A percentile compares a stretch with the other conserved stretches of the same genome.
Evolutionary conservation across 352 stramenopile genomes (phyloP).

Genomic region (Stramenopiles sp.): DNA sequence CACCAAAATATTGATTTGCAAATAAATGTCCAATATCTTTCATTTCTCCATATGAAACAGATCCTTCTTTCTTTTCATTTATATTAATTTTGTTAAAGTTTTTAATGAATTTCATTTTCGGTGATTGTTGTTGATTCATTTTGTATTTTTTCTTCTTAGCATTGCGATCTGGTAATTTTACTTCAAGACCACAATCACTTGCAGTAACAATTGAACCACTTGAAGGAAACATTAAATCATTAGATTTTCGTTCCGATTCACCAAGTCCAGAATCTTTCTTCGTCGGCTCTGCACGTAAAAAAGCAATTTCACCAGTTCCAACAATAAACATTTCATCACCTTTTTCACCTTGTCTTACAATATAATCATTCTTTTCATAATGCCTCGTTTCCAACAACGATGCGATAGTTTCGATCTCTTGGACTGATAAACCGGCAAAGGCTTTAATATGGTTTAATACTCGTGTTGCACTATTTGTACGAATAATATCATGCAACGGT

Average conservation of each 20-base stretch:
- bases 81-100: too few species aligned
- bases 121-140: not conserved
- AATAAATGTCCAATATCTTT: not conserved
- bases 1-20: not conserved
- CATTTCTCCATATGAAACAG: too few species aligned
- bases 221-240: too few species aligned
- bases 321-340: constrained; percentile 46
- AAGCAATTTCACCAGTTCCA: constrained; percentile 27
- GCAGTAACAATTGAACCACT: not conserved
- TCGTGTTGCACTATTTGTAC: constrained; percentile 40
- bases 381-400: constrained; percentile 48
- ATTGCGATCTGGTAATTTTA: not conserved
- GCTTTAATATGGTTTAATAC: constrained; percentile 35
- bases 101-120: too few species aligned
- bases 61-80: too few species aligned
- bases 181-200: not conserved
- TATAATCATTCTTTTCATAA: constrained; percentile 39
- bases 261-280: too few species aligned
- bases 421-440: constrained; percentile 33
- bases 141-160: not conserved
- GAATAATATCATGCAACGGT: constrained; percentile 41
- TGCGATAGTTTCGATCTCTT: constrained; percentile 40
- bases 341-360: constrained; percentile 32
- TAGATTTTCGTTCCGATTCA: too few species aligned
- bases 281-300: not conserved